Conservation (phyloP, 2,329 filamentous ascomycete genomes). For the Paraphaeosphaeria minitans region DNA sequence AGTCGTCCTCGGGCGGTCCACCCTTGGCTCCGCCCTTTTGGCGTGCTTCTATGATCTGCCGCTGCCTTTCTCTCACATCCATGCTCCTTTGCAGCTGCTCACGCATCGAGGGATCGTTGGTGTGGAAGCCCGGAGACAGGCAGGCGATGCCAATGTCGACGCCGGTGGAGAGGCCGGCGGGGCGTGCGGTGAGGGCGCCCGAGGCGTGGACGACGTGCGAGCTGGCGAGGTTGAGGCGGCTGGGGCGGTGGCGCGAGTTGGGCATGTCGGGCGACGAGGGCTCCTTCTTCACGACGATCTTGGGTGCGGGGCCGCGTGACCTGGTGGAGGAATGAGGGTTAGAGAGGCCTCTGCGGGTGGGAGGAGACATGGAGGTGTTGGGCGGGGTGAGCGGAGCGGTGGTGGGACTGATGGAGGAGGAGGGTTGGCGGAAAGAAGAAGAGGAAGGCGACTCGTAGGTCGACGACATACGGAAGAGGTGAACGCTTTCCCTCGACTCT, state of each 20-base stretch:
- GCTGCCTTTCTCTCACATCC: constrained; percentile 89
- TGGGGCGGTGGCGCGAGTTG: constrained; percentile 73
- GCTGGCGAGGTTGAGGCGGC: constrained; percentile 74
- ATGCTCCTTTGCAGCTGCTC: constrained; percentile 94
- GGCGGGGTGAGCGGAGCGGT: constrained; percentile 23
- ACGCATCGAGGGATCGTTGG: constrained; percentile 94
- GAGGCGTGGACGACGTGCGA: constrained; percentile 52
- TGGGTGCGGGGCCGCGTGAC: constrained; percentile 65
- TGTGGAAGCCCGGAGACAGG: constrained; percentile 92
- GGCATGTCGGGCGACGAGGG: constrained; percentile 82
- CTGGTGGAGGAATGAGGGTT: constrained; percentile 51
- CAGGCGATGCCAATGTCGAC: constrained; percentile 88
- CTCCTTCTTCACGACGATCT: constrained; percentile 96
- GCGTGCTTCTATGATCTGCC: constrained; percentile 91
- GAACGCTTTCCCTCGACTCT: constrained; percentile 59
- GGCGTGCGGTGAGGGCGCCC: constrained; percentile 64
- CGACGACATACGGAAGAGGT: constrained; percentile 56
- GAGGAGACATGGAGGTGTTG: constrained; percentile 35
- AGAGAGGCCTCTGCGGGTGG: constrained; percentile 31
- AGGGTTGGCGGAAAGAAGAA: constrained; percentile 29
- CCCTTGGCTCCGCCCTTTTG: constrained; percentile 74
- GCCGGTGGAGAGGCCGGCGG: constrained; percentile 73
- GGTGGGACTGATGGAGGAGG: constrained; percentile 25
- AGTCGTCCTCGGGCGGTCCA: constrained; percentile 35
- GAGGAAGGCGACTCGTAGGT: constrained; percentile 30